phyloP scores from a whole-genome alignment of 441 rosid species.

The Erodium moschatum region DNA sequence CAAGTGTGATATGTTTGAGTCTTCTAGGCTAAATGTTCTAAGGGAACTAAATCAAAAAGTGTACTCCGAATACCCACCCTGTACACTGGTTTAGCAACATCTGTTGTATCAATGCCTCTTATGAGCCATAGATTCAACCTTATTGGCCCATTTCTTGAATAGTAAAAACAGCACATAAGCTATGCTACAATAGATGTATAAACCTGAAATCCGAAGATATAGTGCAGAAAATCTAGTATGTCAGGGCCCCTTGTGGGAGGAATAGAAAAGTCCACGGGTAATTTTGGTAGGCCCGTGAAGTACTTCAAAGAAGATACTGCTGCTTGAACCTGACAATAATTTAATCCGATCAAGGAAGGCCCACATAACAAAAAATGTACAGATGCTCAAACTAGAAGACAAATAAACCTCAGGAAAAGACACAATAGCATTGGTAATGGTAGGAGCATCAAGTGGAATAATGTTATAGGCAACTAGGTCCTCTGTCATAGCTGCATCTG shows the following conservation, averaged over 20 bases:
- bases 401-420: constrained; percentile 64
- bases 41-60: not conserved
- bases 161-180: too few relatives aligned
- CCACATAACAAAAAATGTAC: constrained; percentile 18
- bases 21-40: not conserved
- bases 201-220: constrained; percentile 92
- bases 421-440: constrained; percentile 55
- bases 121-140: not conserved
- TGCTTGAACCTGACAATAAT: constrained; percentile 59
- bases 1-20: not conserved
- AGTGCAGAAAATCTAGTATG: constrained; percentile 81
- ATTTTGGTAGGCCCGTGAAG: constrained; percentile 54
- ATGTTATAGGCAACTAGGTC: constrained; percentile 85
- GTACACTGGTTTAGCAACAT: too few relatives aligned
- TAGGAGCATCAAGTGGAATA: constrained; percentile 74
- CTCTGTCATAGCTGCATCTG: constrained; percentile 91
- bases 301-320: constrained; percentile 65
- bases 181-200: constrained; percentile 23
- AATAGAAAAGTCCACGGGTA: constrained; percentile 65
- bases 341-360: constrained; percentile 20
- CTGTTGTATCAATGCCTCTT: not conserved
- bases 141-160: not conserved
- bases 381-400: constrained; percentile 16
- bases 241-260: constrained; percentile 68
- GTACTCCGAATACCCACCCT: not conserved